Evolutionary conservation across 192 early-diverging fungal species (phyloP).

Genomic region (Kickxella alabastrina): DNA sequence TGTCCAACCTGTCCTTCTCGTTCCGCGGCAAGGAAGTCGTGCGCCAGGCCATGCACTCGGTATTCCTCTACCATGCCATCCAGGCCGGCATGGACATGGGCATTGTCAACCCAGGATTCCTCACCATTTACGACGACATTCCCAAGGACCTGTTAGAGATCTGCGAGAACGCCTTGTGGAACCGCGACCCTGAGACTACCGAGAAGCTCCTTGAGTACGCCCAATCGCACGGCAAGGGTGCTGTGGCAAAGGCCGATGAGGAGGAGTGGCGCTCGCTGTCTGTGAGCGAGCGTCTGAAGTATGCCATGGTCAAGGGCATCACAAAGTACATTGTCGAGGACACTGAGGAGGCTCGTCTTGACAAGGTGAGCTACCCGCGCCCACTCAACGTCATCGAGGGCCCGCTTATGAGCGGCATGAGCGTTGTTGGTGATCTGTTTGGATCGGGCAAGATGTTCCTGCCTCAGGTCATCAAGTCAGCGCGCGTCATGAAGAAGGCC

Average conservation of each 20-base stretch:
- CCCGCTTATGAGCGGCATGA: constrained; percentile 94
- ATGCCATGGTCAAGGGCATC: constrained; percentile 91
- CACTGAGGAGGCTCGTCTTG: constrained; percentile 85
- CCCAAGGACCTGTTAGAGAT: constrained; percentile 88
- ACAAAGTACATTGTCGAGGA: constrained; percentile 91
- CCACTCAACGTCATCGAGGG: constrained; percentile 96
- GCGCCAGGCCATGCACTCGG: constrained; percentile 94
- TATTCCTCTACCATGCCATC: constrained; percentile 85
- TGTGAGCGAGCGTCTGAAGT: constrained; percentile 71
- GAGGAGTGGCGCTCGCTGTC: constrained; percentile 81
- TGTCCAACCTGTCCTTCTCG: constrained; percentile 96
- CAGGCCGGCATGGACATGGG: constrained; percentile 95
- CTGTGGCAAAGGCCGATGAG: constrained; percentile 65
- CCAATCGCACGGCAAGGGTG: constrained; percentile 68
- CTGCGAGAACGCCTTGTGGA: constrained; percentile 92
- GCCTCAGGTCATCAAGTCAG: constrained; percentile 96
- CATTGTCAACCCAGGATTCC: constrained; percentile 94
- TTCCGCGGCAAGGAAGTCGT: constrained; percentile 93
- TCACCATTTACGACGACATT: constrained; percentile 95
- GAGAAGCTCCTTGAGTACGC: constrained; percentile 93
- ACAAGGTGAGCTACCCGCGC: constrained; percentile 71
- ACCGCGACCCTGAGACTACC: constrained; percentile 84
- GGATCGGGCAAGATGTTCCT: constrained; percentile 96
- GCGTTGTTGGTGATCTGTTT: constrained; percentile 89
- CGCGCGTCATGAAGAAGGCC: constrained; percentile 97